Base-by-base conservation (phyloP, 108 stramenopile species). In the Nitzschia sp. region DNA sequence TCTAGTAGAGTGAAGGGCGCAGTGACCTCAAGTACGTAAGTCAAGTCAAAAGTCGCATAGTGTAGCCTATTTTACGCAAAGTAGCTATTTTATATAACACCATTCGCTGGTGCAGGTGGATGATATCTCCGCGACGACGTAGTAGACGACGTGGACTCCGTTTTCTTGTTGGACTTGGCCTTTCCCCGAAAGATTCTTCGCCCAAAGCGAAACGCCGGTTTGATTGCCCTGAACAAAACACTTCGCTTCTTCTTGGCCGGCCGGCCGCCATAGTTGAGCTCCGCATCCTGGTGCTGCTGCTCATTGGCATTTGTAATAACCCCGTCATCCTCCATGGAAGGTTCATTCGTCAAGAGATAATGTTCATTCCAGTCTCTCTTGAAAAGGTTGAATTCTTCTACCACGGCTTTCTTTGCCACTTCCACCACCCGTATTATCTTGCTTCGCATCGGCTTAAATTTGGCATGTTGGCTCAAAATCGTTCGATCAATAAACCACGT, bases 341-440 rank as follows among this genome's bases (percentile, higher is more conserved):
- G 28, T 48, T 45, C 73, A 8, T 75, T 53, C 9, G 67, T 75
- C 48, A 75, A 54, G n/a, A 75, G 42, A 9, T 63, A 26, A 29
- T 55, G 30, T 57, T 75, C 74, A 27, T 56, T 75, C 74, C 74
- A 75, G 35, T 75, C 74, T 28, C 59, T 57, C 30, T 60, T n/a
- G 29, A 75, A 68, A 32, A 68, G 42, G 42, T 63, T 19, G 28
- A 59, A 63, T 53, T 75, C 74, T 17, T 75, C 66, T n/a, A 36
- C 60, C 13, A 75, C 34, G 1, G 33, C 60, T 15, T 68, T 25
- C 31, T 46, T 54, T 15, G 67, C 59, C 8, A 64, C 65, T 29
- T 62, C 6, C 4, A 75, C 67, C 17, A 34, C 74, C 11, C 32
- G 24, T 17, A 59, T n/a, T 31, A 75, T 68, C 60, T 68, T 68